Base-by-base conservation (phyloP, 2,329 filamentous ascomycete species). In the Chaetomium sp. region DNA sequence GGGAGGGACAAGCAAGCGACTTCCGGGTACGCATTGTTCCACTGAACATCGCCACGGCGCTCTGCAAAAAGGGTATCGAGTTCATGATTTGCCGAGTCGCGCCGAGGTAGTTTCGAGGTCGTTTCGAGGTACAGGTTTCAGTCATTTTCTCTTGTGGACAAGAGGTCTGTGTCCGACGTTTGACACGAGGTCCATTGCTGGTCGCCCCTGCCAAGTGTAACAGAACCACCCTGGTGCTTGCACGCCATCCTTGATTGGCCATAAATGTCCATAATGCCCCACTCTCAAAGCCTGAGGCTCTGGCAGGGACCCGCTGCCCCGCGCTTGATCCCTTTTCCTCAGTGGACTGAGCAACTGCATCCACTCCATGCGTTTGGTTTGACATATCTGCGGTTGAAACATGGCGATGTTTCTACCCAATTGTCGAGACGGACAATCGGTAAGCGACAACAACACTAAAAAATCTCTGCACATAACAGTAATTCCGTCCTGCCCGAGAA, bases 161-260 rank as follows among this genome's bases (percentile, higher is more conserved):
- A 65, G 65, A 68, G 67, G 72, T 74, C 72, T 73, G 74, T 74
- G 74, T 76, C 74, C 73, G 73, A 76, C 73, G 77, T 79, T 78
- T 78, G 77, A 78, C 72, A 74, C 74, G 65, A 70, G 74, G 72
- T 31, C 16, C 56, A 38, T 73, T 76, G 75, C 74, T 74, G 75
- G 73, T 74, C 72, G 75, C 74, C 71, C 72, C 70, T 77, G 76
- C 73, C 73, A 60, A 70, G 67, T 70, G 70, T 72, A 65, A 64
- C 67, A 70, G 67, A 70, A 61, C 6, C 25, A 59, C 65, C 70
- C 70, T 69, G 67, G 58, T 64, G 53, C 66, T 51, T 65, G 66
- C 42, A 31, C 55, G 16, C 21, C 25, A 31, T 16, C 35, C 25
- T 2, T 67, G 57, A 72, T 71, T 72, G 70, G 70, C 66, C 31